Evolutionary conservation across 2,329 filamentous ascomycete genomes (phyloP).

Genomic region (Trichoderma guizhouense): DNA sequence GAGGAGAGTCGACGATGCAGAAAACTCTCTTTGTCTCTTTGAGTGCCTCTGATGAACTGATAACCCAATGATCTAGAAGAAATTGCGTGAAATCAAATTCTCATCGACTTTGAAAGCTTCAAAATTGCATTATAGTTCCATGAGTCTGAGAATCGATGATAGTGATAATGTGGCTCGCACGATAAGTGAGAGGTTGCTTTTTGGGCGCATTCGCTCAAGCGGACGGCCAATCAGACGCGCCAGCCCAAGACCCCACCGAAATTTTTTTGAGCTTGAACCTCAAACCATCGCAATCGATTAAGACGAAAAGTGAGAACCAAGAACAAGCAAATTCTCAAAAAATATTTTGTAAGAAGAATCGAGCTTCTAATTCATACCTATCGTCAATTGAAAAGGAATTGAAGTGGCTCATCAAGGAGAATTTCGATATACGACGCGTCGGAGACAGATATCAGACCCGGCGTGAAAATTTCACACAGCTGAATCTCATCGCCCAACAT

Average conservation of each 20-base stretch:
- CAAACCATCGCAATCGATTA: background rate
- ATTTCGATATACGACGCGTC: background rate
- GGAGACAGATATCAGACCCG: background rate
- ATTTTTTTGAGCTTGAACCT: conserved; percentile 19
- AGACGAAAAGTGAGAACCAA: background rate
- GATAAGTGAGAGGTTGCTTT: background rate
- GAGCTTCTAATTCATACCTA: background rate
- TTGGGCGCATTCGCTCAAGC: background rate
- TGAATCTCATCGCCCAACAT: conserved; percentile 16
- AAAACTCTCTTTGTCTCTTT: background rate
- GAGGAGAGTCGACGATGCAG: background rate
- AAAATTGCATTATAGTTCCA: background rate
- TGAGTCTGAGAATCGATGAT: background rate
- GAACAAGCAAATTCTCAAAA: background rate
- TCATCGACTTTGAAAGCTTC: background rate
- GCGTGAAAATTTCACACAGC: background rate
- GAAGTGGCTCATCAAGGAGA: background rate
- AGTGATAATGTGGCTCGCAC: background rate
- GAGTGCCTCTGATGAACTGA: background rate
- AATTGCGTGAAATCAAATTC: background rate
- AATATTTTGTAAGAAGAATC: background rate
- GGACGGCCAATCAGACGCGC: conserved; percentile 18
- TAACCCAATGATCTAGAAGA: background rate
- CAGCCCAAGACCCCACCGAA: conserved; percentile 13
- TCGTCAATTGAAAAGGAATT: background rate